Evolutionary conservation across 2,329 filamentous ascomycete species (phyloP).

Genomic region (Knufia fluminis): DNA sequence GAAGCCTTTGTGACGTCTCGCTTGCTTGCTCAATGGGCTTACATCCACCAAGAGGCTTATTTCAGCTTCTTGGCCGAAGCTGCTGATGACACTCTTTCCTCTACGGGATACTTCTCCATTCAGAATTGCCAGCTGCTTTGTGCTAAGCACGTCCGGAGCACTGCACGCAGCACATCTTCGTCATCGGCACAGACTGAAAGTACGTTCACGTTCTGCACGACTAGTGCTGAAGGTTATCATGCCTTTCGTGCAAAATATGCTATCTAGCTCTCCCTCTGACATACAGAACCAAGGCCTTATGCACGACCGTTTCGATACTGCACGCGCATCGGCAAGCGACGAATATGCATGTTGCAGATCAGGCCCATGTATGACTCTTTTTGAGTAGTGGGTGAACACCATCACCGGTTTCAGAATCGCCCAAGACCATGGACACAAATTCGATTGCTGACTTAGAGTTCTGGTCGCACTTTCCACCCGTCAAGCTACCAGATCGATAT

Average conservation of each 20-base stretch:
- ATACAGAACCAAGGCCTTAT: not conserved
- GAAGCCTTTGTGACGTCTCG: not conserved
- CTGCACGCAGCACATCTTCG: too few relatives aligned
- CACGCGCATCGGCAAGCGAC: not conserved
- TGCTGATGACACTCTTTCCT: not conserved
- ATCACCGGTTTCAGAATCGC: not conserved
- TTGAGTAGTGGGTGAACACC: not conserved
- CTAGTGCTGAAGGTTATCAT: not conserved
- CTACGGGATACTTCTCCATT: not conserved
- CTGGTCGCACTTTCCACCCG: not conserved
- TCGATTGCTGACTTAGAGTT: not conserved
- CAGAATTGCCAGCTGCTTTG: not conserved
- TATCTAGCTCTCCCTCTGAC: not conserved
- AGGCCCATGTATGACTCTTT: not conserved
- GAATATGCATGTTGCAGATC: not conserved
- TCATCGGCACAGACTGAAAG: too few relatives aligned
- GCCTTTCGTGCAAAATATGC: not conserved
- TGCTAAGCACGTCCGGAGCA: not conserved
- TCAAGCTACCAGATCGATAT: not conserved
- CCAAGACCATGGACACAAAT: not conserved
- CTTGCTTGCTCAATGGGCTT: not conserved
- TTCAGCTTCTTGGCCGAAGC: not conserved
- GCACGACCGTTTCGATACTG: not conserved
- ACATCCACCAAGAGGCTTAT: not conserved
- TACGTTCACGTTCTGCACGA: not conserved